phyloP scores from a whole-genome alignment of 2,329 filamentous ascomycete species.

The Hortaea sp. region DNA sequence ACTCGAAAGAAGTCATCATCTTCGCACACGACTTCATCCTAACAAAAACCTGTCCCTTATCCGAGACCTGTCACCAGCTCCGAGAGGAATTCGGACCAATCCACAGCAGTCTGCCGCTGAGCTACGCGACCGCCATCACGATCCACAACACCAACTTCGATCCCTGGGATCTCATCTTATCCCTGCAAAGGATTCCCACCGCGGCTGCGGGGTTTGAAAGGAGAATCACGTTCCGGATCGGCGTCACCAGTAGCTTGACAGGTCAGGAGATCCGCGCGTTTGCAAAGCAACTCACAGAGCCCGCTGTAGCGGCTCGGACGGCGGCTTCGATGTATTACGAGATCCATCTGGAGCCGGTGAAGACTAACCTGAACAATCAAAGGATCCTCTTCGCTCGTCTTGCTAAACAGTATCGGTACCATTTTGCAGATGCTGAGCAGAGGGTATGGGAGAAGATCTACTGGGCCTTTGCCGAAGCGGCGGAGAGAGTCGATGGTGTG shows the following conservation, averaged over 20 bases:
- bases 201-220: neutral
- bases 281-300: neutral
- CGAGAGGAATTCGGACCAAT: conserved; percentile 3
- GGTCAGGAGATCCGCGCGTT: neutral
- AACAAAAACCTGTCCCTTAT: neutral
- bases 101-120: neutral
- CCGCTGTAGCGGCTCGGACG: neutral
- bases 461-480: conserved; percentile 4
- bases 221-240: neutral
- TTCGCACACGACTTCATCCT: neutral
- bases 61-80: conserved; percentile 1
- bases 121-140: conserved; percentile 2
- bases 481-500: conserved; percentile 6
- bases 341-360: neutral
- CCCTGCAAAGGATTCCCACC: neutral
- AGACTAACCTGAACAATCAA: neutral
- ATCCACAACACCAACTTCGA: conserved; percentile 3
- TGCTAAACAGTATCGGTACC: conserved; percentile 5
- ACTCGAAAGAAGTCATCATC: neutral
- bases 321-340: neutral
- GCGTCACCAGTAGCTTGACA: neutral
- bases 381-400: conserved; percentile 1
- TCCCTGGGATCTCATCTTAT: neutral
- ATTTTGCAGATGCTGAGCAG: conserved; percentile 5
- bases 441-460: conserved; percentile 5